Percentiles rank a stretch among this genome's conserved stretches.
Evolutionary conservation across 345 rosid species (phyloP).

Genomic region (Gossypioides kirkii): DNA sequence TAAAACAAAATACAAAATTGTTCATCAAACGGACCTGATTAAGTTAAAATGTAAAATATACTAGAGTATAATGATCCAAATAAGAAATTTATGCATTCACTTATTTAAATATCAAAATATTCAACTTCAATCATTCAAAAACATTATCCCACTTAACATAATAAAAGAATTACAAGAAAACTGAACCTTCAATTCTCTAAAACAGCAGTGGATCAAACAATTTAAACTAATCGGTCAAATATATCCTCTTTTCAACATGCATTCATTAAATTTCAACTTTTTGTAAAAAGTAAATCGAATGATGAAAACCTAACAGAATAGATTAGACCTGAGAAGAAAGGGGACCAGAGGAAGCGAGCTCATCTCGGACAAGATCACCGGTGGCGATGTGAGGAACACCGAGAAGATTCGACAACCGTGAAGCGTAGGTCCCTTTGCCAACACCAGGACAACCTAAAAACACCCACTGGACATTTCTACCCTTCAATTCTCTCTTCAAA

Average conservation of each 20-base stretch:
- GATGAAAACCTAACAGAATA: background rate
- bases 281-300: background rate
- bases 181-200: background rate
- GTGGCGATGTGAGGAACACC: slow-evolving; percentile 95
- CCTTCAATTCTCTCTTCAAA: slow-evolving; percentile 25
- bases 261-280: background rate
- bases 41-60: background rate
- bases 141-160: background rate
- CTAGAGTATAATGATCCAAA: background rate
- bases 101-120: background rate
- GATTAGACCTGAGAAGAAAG: slow-evolving; percentile 67
- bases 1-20: background rate
- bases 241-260: background rate
- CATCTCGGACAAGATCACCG: slow-evolving; percentile 97
- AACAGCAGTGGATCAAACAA: background rate
- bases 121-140: background rate
- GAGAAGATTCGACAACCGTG: slow-evolving; percentile 76
- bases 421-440: slow-evolving; percentile 96
- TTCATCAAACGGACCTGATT: background rate
- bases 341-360: slow-evolving; percentile 71
- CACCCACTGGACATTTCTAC: slow-evolving; percentile 76
- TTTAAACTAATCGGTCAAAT: background rate
- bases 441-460: slow-evolving; percentile 98
- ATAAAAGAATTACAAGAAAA: background rate
- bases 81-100: background rate